Percentiles rank a stretch among this genome's conserved stretches.
phyloP scores from a whole-genome alignment of 75 land plant species.

The Pinus tabuliformis region DNA sequence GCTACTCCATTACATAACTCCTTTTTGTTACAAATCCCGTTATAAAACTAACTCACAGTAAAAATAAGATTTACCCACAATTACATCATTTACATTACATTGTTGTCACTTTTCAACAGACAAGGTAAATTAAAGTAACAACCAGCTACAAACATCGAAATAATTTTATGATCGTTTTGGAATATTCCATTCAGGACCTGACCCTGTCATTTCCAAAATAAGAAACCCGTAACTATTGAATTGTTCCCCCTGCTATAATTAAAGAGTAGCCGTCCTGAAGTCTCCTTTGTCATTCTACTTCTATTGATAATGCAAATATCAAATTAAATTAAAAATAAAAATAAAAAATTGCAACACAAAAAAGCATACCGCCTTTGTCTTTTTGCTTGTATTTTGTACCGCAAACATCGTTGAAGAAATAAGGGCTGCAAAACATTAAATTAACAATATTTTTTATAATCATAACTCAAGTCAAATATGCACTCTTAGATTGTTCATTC shows the following conservation, averaged over 20 bases:
- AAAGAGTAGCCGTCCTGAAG: background rate
- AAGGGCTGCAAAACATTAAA: slow-evolving; percentile 65
- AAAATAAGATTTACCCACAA: no score
- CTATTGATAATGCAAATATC: background rate
- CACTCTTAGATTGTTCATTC: background rate
- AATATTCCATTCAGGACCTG: background rate
- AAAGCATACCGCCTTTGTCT: slow-evolving; percentile 65
- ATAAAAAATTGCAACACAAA: background rate
- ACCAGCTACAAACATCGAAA: background rate
- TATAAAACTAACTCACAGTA: no score
- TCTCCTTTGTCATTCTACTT: slow-evolving; percentile 1
- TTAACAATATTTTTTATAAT: background rate
- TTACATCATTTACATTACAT: no score
- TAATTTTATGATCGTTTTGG: background rate
- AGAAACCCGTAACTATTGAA: background rate
- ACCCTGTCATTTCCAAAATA: background rate
- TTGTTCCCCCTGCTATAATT: background rate
- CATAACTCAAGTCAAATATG: background rate
- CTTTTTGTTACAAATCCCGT: no score
- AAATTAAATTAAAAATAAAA: background rate
- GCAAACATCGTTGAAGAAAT: slow-evolving; percentile 84
- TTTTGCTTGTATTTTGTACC: slow-evolving; percentile 81
- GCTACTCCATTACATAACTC: no score
- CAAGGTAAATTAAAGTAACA: background rate
- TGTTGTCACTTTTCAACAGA: no score